phyloP scores from a whole-genome alignment of 2,329 filamentous ascomycete genomes.

The Aspergillus pseudonomiae region DNA sequence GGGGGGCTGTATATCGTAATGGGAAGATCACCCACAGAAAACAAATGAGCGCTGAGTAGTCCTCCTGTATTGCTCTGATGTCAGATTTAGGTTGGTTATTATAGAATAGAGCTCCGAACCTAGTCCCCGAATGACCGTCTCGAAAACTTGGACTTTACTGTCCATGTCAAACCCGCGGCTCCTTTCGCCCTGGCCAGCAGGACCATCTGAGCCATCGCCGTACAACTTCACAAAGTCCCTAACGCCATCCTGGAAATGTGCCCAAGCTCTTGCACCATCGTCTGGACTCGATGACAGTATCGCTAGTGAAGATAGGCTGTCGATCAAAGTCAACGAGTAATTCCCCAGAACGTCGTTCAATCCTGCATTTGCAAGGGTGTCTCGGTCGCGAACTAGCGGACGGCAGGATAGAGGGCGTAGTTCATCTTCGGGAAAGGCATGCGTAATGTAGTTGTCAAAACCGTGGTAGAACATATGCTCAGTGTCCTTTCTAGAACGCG shows the following conservation, averaged over 20 bases:
- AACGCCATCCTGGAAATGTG: constrained; percentile 80
- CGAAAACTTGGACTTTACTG: constrained; percentile 98
- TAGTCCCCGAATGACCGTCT: constrained; percentile 88
- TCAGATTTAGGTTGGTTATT: not conserved
- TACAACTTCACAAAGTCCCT: constrained; percentile 77
- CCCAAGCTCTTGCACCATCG: constrained; percentile 64
- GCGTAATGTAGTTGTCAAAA: constrained; percentile 88
- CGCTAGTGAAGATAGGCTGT: constrained; percentile 90
- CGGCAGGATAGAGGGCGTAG: constrained; percentile 82
- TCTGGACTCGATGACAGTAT: constrained; percentile 73
- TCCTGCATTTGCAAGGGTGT: constrained; percentile 78
- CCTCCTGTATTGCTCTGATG: constrained; percentile 58
- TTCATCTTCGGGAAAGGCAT: constrained; percentile 96
- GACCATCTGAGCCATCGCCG: constrained; percentile 76
- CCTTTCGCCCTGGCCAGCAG: constrained; percentile 69
- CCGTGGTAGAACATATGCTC: constrained; percentile 92
- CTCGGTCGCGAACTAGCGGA: constrained; percentile 79
- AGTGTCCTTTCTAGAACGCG: constrained; percentile 44
- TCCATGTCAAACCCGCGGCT: constrained; percentile 88
- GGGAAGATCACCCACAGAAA: constrained; percentile 86
- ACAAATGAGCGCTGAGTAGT: constrained; percentile 87
- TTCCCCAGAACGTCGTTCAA: constrained; percentile 96
- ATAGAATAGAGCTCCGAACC: constrained; percentile 31
- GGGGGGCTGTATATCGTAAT: constrained; percentile 74
- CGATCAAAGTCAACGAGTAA: constrained; percentile 93